Evolutionary conservation across 148 eudicot genomes (phyloP), one percentile per base, ranked within the genome.

Genomic region (Persicaria maculosa): DNA sequence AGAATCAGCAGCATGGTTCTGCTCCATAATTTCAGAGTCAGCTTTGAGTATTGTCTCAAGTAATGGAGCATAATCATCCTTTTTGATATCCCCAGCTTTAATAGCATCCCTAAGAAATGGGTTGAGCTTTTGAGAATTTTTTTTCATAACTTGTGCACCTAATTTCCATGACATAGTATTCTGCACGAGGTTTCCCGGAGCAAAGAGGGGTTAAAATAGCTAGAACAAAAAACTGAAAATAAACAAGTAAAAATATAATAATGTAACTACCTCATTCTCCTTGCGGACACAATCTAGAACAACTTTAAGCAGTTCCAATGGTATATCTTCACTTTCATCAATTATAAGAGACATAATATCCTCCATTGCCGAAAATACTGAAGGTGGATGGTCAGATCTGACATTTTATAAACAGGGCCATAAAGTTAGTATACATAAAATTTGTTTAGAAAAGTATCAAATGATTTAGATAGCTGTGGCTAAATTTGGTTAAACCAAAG

Each of bases 291-390:
- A 87, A 50, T 40, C 74, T 58, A 95, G 74, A 74, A 95, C 86
- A 52, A 84, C 85, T 78, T 71, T 81, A 31, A 95, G 79, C 70
- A 95, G 93, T 61, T 82, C 83, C 52, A 77, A 48, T 52, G 96
- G 77, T 59, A 87, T 77, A 36, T 81, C 83, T 71, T 95, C 99
- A 75, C 86, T 90, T 82, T 92, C 99, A 17, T 90, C 78, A 69
- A 95, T 80, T 74, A 90, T 72, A 72, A 79, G 75, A 72, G 80
- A 84, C 99, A 95, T 90, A 70, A 95, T 89, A 43, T 68, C 80
- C 82, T 85, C 91, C 93, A 95, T 92, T 64, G 85, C 75, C 43
- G 52, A 67, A 73, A 84, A 77, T 73, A 90, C 88, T 17, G 79
- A 70, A 46, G 68, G 77, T 22, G 93, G 91, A 50, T 87, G 94